Conservation (phyloP, 208 protist genomes). For the Leishmania guyanensis region DNA sequence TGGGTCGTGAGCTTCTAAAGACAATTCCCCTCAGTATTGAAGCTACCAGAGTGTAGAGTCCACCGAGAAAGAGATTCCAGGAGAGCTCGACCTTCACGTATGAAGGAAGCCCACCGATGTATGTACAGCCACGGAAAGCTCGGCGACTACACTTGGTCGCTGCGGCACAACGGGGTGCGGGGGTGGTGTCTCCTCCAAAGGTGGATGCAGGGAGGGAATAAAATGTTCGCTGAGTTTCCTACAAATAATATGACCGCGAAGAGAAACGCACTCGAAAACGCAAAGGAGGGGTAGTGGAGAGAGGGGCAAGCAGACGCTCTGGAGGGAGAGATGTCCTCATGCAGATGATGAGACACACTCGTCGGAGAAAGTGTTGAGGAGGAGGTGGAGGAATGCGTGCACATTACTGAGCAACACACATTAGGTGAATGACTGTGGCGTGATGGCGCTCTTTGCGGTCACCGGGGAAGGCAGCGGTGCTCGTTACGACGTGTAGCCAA, state of each 20-base stretch:
- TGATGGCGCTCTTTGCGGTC: not conserved
- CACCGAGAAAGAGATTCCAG: not conserved
- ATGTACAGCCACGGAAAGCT: not conserved
- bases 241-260: no score
- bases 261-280: not conserved
- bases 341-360: not conserved
- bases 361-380: not conserved
- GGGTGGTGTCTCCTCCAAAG: not conserved
- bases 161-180: not conserved
- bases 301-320: not conserved
- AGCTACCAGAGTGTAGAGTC: not conserved
- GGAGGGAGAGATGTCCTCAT: not conserved
- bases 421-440: not conserved
- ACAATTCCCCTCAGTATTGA: no score
- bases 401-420: not conserved
- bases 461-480: no score
- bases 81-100: no score
- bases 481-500: not conserved
- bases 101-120: no score
- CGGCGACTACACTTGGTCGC: not conserved
- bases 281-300: not conserved
- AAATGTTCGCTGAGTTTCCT: not conserved
- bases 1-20: not conserved
- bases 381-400: not conserved
- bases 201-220: not conserved